Evolutionary conservation across 1,139 yeast genomes (phyloP), one percentile per base, ranked within the genome.

Genomic region (Geotrichum klebahnii): DNA sequence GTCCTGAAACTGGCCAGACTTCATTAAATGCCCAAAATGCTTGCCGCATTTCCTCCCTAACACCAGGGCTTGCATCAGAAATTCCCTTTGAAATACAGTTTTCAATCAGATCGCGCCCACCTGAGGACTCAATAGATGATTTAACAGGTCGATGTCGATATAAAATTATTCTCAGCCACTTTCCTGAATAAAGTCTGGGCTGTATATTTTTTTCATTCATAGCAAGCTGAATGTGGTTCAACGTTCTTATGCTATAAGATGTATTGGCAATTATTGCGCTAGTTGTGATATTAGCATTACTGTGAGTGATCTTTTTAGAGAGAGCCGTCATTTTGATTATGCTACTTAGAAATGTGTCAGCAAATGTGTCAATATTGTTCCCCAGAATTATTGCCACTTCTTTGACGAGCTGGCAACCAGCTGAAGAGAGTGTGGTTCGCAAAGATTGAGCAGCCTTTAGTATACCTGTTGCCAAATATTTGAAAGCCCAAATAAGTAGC

Each of bases 51-150:
- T 80, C 73, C 59, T 81, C 95, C 55, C 97, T 75, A 0, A 87
- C 97, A 0, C 76, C 72, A 0, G 94, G 89, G 53, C 85, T 84
- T 0, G 96, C 87, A 66, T 92, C 97, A 0, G 79, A 67, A 1
- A 92, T 70, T 31, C 94, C 81, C 59, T 78, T 82, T 3, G 69
- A 58, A 2, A 89, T 63, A 56, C 81, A 71, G 51, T 74, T 79
- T 36, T 74, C 80, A 1, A 82, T 67, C 1, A 73, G 62, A 3
- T 80, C 82, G 2, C 78, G 56, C 20, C 73, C 68, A 8, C 63
- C 64, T 0, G 75, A 67, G 10, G 67, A 57, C 20, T 67, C 72
- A 23, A 68, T 56, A 55, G 80, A 73, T 19, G 54, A 38, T 33
- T 51, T 48, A 16, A 39, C 45, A 19, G 54, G 49, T 14, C 41